Evolutionary conservation across 2,329 filamentous ascomycete species (phyloP).

Genomic region (Stylonectria norvegica): DNA sequence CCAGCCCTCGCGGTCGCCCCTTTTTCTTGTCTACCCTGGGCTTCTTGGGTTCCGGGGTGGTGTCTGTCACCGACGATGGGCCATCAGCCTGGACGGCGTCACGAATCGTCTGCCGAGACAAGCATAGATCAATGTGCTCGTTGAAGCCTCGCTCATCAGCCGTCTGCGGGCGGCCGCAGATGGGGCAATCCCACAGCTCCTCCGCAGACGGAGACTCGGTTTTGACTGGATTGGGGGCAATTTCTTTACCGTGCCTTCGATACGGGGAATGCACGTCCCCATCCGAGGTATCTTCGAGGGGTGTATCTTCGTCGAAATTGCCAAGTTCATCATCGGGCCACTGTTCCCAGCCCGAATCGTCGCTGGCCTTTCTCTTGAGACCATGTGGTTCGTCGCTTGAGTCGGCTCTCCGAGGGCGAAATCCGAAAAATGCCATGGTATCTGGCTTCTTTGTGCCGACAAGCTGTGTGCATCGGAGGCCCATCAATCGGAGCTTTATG

Average conservation of each 20-base stretch:
- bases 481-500: constrained; percentile 81
- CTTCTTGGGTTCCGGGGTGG: constrained; percentile 38
- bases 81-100: constrained; percentile 66
- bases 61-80: constrained; percentile 23
- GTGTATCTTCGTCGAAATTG: constrained; percentile 14
- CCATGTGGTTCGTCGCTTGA: constrained; percentile 15
- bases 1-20: constrained; percentile 31
- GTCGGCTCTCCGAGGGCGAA: constrained; percentile 37
- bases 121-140: constrained; percentile 85
- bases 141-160: constrained; percentile 80
- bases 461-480: constrained; percentile 81
- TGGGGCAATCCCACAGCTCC: constrained; percentile 79
- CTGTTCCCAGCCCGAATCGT: constrained; percentile 53
- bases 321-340: constrained; percentile 64
- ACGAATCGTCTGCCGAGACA: constrained; percentile 81
- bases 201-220: constrained; percentile 33
- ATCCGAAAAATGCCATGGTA: constrained; percentile 75
- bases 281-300: constrained; percentile 8
- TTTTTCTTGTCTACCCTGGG: constrained; percentile 37
- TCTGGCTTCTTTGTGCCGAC: constrained; percentile 80
- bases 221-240: constrained; percentile 44
- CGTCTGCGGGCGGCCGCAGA: constrained; percentile 73
- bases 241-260: constrained; percentile 48
- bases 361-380: constrained; percentile 36
- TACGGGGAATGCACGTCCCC: constrained; percentile 6